Evolutionary conservation across 805 yeast species (phyloP), one percentile per base, ranked within the genome.

Genomic region (Candida boleticola): DNA sequence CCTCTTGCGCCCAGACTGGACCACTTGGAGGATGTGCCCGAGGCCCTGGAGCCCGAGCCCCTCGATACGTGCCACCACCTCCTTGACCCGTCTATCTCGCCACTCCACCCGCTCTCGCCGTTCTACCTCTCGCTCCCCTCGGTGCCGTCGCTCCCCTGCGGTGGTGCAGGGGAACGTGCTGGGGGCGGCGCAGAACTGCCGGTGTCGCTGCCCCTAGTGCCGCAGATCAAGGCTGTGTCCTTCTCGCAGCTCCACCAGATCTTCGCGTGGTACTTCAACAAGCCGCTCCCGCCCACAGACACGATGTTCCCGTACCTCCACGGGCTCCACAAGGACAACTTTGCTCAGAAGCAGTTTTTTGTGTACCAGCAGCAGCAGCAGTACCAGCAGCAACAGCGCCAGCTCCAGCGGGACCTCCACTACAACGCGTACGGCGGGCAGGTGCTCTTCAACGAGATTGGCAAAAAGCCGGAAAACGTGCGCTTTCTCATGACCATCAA

Each of bases 281-380:
- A 52, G 16, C 61, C 64, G 1, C 55, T 70, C 3, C 96, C 97
- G 0, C 77, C 76, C 3, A 83, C 90, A 16, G 75, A 71, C 19
- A 55, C 55, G 9, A 78, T 90, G 74, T 90, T 89, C 53, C 97
- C 97, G 0, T 89, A 97, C 97, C 68, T 88, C 20, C 96, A 90
- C 58, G 93, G 95, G 0, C 68, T 85, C 34, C 80, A 83, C 47
- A 71, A 69, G 11, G 68, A 72, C 27, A 79, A 80, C 53, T 65
- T 72, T 32, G 77, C 82, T 19, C 85, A 80, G 53, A 62, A 74
- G 34, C 64, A 73, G 59, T 66, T 79, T 47, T 69, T 70, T 46
- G 43, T 62, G 10, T 54, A 55, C 30, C 71, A 64, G 43, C 57
- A 56, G 30, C 58, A 47, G 29, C 59, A 52, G 30, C 35, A 31